Conservation (phyloP, 2,329 filamentous ascomycete species). For the Onygena corvina region DNA sequence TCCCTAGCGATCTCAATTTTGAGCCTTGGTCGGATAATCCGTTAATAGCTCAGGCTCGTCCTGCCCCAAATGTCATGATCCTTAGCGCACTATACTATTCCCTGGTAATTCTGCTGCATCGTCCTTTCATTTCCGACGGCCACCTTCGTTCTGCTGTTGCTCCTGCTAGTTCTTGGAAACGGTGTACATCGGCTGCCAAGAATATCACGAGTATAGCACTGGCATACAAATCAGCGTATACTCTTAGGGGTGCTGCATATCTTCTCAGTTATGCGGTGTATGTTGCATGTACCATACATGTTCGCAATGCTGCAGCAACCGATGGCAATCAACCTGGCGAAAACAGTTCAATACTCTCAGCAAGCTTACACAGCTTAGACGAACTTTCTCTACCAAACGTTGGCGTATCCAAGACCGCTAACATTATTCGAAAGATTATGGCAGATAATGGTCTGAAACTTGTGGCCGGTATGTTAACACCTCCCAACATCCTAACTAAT, state of each 20-base stretch:
- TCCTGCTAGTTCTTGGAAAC: constrained; percentile 22
- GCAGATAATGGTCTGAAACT: constrained; percentile 14
- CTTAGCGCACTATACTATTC: constrained; percentile 31
- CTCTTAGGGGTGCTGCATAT: constrained; percentile 32
- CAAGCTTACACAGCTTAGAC: constrained; percentile 24
- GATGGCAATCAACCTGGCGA: constrained; percentile 18
- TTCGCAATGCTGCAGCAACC: constrained; percentile 26
- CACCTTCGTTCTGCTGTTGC: constrained; percentile 21
- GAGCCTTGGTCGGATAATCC: constrained; percentile 20
- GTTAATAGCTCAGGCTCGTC: constrained; percentile 11
- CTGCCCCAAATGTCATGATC: constrained; percentile 25
- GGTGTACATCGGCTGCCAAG: constrained; percentile 26
- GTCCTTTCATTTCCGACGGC: constrained; percentile 32
- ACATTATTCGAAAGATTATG: constrained; percentile 17
- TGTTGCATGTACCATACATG: constrained; percentile 34
- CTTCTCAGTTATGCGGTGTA: constrained; percentile 35
- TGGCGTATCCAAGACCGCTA: constrained; percentile 15
- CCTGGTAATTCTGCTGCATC: constrained; percentile 36
- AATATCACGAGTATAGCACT: constrained; percentile 28
- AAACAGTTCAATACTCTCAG: constrained; percentile 19
- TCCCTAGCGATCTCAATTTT: constrained; percentile 21
- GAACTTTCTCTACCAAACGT: constrained; percentile 20
- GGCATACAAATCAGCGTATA: constrained; percentile 31
- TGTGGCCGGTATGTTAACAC: constrained; percentile 11
- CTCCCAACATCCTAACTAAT: background rate